phyloP scores from a whole-genome alignment of 345 rosid genomes.

The Citrus hindsii region DNA sequence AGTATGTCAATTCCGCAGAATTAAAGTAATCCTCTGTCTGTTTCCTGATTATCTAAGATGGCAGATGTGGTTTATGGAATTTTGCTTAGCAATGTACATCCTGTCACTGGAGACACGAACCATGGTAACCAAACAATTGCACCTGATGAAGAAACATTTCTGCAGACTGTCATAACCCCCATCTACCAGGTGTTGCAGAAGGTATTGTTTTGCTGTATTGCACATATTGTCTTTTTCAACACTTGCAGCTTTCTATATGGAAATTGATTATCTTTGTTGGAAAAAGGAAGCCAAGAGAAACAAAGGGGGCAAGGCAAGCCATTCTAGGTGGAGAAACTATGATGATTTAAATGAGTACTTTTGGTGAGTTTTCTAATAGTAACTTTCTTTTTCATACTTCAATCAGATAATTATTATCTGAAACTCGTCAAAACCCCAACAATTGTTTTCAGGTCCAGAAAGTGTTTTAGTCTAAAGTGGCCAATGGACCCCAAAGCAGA shows the following conservation, averaged over 20 bases:
- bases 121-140: slow-evolving; percentile 23
- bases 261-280: slow-evolving; percentile 22
- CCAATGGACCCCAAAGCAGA: slow-evolving; percentile 64
- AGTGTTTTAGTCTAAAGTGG: slow-evolving; percentile 69
- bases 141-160: slow-evolving; percentile 75
- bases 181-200: slow-evolving; percentile 62
- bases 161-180: slow-evolving; percentile 74
- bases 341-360: slow-evolving; percentile 98
- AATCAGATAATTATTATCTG: slow-evolving; percentile 1
- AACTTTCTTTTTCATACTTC: slow-evolving; percentile 10
- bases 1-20: not conserved
- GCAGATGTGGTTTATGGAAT: slow-evolving; percentile 60
- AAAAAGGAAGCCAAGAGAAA: slow-evolving; percentile 84
- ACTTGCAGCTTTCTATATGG: not conserved
- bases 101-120: slow-evolving; percentile 53
- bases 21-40: slow-evolving; percentile 23
- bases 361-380: slow-evolving; percentile 55
- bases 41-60: slow-evolving; percentile 55
- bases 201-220: slow-evolving; percentile 35
- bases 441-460: slow-evolving; percentile 57
- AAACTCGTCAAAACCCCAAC: not conserved
- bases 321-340: slow-evolving; percentile 97
- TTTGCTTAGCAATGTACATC: slow-evolving; percentile 44
- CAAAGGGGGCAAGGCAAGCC: slow-evolving; percentile 82
- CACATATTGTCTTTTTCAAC: not conserved